Evolutionary conservation across 352 stramenopile species (phyloP).

Genomic region (Hyaloperonospora arabidopsidis): DNA sequence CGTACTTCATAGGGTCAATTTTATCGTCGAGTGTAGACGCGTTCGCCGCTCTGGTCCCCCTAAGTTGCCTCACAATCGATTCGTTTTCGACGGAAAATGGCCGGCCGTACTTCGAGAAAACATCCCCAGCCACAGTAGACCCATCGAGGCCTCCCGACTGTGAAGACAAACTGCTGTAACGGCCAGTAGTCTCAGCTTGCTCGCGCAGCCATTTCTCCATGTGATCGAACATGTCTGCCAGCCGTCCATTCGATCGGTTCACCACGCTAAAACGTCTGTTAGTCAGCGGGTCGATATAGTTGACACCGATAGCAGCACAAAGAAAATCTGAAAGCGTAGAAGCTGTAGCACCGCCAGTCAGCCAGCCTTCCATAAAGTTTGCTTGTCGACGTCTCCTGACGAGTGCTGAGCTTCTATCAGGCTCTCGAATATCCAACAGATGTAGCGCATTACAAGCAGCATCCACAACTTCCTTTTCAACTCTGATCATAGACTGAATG

Average conservation of each 20-base stretch:
- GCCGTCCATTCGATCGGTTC: constrained; percentile 25
- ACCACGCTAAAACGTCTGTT: constrained; percentile 1
- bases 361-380: constrained; percentile 17
- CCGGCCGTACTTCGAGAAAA: constrained; percentile 14
- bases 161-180: constrained; percentile 2
- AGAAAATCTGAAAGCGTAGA: constrained; percentile 23
- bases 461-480: constrained; percentile 35
- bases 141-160: background rate
- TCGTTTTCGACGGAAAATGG: constrained; percentile 34
- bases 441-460: constrained; percentile 18
- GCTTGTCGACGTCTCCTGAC: constrained; percentile 12
- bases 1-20: constrained; percentile 54
- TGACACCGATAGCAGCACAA: constrained; percentile 15
- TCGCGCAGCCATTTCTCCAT: constrained; percentile 30
- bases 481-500: constrained; percentile 27
- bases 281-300: background rate
- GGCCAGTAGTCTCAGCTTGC: constrained; percentile 14
- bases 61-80: constrained; percentile 38
- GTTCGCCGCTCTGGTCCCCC: background rate
- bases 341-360: constrained; percentile 4
- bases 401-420: background rate
- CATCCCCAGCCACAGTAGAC: background rate
- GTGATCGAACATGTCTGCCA: constrained; percentile 23
- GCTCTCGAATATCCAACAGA: background rate
- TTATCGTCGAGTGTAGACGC: constrained; percentile 9